Evolutionary conservation across 129 eudicot genomes (phyloP), one percentile per base, ranked within the genome.

Genomic region (Flaveria brownii): DNA sequence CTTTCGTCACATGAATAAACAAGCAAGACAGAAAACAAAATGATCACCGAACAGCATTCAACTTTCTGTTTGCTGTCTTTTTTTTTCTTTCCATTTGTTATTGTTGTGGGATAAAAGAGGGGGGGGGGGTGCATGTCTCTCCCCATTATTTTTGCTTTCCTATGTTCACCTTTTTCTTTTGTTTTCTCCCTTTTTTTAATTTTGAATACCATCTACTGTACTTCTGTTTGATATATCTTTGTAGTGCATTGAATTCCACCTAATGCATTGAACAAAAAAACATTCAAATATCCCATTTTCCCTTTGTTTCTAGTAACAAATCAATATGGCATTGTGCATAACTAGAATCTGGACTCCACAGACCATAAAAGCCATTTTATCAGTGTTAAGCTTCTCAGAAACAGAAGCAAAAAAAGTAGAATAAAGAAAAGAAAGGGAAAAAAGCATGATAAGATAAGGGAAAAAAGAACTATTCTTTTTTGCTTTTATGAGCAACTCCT

Each of bases 401-500:
- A 47, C 39, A 30, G 15, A 64, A 45, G 50, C 79, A 75, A 75
- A 36, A 75, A 74, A 75, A 30, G 79, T 75, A 28, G 62, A 49
- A 47, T 6, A 28, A 62, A 17, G 45, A 65, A 36, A 63, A 56
- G 15, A 26, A 18, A 25, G 15, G 0, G 22, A 74, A 17, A 47
- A 20, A 54, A 72, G 18, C 46, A 18, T 23, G 46, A 57, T 59
- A n/a, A 45, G 47, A n/a, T 46, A 55, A 43, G n/a, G 46, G 59
- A 11, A 68, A 28, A 23, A 77, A 68, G 75, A 68, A 55, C 17
- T 68, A 42, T 68, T 69, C 81, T 41, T 77, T 63, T 59, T 68
- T 42, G 23, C 75, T 77, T 55, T n/a, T 67, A 42, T 23, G 1
- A 56, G 68, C 55, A 68, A 30, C 75, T 77, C 41, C 68, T 77